Percentiles rank a stretch among this genome's conserved stretches.
Conservation (phyloP, 805 yeast species). For the Cyberlindnera subsufficiens region DNA sequence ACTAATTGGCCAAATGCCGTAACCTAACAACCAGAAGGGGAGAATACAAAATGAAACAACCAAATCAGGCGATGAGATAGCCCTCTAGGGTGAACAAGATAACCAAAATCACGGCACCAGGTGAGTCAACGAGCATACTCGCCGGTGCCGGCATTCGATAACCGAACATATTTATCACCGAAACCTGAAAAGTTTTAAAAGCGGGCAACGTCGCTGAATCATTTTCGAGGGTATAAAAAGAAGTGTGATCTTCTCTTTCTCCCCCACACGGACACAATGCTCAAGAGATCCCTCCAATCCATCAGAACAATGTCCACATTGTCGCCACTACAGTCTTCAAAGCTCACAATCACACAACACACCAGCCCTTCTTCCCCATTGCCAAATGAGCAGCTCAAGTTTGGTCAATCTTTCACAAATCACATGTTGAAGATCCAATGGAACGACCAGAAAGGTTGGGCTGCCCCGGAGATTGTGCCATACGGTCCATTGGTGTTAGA, state of each 20-base stretch:
- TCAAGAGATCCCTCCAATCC: background rate
- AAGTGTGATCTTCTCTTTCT: background rate
- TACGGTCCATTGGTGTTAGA: conserved; percentile 72
- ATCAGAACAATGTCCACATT: conserved; percentile 11
- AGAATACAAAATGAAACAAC: no score
- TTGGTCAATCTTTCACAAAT: conserved; percentile 73
- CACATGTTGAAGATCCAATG: conserved; percentile 89
- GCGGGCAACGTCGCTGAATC: no score
- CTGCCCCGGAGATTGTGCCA: conserved; percentile 80
- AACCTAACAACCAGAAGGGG: no score
- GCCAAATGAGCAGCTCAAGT: conserved; percentile 58
- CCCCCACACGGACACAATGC: background rate
- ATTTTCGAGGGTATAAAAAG: no score
- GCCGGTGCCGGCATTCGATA: no score
- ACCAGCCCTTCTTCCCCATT: conserved; percentile 45
- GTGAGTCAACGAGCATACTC: background rate
- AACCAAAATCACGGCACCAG: no score
- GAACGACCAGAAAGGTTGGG: conserved; percentile 79
- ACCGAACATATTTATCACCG: no score
- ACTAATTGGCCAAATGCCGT: no score
- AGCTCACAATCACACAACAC: conserved; percentile 42
- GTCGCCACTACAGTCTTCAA: conserved; percentile 50
- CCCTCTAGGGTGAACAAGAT: no score
- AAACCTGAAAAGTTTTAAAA: no score
- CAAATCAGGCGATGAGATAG: no score